These are phyloP conservation scores for Echinosophora koreensis DNA, from an alignment of 306 rosid genomes.

Conservation along the genomic window DNA sequence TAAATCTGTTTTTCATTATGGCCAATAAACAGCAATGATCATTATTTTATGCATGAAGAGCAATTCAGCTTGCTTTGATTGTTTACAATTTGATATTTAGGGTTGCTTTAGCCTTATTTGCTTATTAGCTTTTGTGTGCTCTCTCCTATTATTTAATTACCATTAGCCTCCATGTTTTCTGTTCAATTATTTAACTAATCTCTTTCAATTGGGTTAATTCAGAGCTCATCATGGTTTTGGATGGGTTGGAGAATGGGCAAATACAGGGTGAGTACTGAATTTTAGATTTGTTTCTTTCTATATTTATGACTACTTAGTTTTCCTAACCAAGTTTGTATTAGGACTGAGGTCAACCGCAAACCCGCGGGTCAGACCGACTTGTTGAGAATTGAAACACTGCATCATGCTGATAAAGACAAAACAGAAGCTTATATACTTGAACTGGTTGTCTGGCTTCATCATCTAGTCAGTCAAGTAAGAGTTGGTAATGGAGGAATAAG, in stretches of 20 bases:
- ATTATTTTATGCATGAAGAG: constrained; percentile 2
- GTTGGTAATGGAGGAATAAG: constrained; percentile 75
- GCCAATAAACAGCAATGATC: not conserved
- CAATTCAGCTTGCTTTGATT: constrained; percentile 28
- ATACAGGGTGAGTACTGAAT: constrained; percentile 79
- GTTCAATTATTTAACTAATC: constrained; percentile 37
- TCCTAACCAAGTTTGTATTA: constrained; percentile 46
- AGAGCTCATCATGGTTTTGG: constrained; percentile 99
- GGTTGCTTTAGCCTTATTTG: constrained; percentile 2
- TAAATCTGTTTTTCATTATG: constrained; percentile 32
- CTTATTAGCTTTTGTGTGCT: not conserved
- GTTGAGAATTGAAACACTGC: constrained; percentile 88
- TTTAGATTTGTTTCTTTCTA: constrained; percentile 20
- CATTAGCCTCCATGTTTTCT: constrained; percentile 16
- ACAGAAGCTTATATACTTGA: constrained; percentile 88
- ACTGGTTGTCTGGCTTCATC: constrained; percentile 93
- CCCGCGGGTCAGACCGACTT: constrained; percentile 79
- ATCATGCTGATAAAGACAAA: constrained; percentile 89
- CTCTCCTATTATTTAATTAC: constrained; percentile 15
- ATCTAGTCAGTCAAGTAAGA: constrained; percentile 83
- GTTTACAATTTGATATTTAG: constrained; percentile 25
- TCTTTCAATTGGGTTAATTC: constrained; percentile 40
- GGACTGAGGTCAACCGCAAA: constrained; percentile 79
- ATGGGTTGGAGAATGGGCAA: constrained; percentile 99
- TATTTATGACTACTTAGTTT: constrained; percentile 11